phyloP scores from a whole-genome alignment of 164 flowering plant genomes.

The Kingdonia uniflora region DNA sequence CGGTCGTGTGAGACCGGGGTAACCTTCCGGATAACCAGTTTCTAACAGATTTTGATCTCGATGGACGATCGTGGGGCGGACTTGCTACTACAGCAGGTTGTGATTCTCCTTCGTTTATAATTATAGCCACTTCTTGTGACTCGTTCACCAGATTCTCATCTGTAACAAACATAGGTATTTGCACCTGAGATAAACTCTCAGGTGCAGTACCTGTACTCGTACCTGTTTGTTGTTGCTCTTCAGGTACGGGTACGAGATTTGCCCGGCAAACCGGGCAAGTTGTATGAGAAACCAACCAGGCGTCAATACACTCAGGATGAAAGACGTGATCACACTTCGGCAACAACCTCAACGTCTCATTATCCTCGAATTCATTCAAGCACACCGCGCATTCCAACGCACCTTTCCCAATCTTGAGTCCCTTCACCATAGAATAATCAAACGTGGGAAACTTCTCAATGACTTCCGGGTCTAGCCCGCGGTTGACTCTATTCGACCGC shows the following conservation, averaged over 20 bases:
- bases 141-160: background rate
- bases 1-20: conserved; percentile 70
- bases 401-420: conserved; percentile 24
- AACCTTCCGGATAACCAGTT: conserved; percentile 10
- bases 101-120: conserved; percentile 2
- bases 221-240: background rate
- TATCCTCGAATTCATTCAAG: conserved; percentile 28
- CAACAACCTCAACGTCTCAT: conserved; percentile 24
- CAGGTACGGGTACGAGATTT: conserved; percentile 7
- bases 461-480: conserved; percentile 21
- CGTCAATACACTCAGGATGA: conserved; percentile 36
- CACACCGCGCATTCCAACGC: conserved; percentile 37
- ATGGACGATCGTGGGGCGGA: conserved; percentile 27
- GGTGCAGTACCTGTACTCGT: background rate
- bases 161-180: background rate
- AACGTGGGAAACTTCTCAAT: conserved; percentile 27
- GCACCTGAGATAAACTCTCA: too few relatives aligned
- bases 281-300: conserved; percentile 25
- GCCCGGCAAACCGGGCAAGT: conserved; percentile 44
- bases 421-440: conserved; percentile 25
- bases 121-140: background rate
- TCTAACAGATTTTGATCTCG: conserved; percentile 24
- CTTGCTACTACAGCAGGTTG: background rate
- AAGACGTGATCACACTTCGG: conserved; percentile 41
- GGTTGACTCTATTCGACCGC: conserved; percentile 6